Conservation (phyloP, 306 rosid species). For the Macrotyloma uniflorum region DNA sequence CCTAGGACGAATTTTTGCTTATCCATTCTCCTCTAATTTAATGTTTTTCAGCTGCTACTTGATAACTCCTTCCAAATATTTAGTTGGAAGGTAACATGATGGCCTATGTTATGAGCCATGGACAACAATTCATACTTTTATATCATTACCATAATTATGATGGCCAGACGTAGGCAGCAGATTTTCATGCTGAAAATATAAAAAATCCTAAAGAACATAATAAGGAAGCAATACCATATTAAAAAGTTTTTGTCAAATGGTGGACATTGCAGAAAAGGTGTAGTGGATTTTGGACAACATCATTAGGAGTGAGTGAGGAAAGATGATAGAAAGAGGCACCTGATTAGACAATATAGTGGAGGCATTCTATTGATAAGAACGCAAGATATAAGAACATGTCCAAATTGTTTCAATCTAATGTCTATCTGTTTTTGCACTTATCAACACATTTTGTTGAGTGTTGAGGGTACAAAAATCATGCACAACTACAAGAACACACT, state of each 20-base stretch:
- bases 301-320: not conserved
- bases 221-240: not conserved
- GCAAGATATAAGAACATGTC: no score
- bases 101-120: not conserved
- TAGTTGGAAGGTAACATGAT: slow-evolving; percentile 25
- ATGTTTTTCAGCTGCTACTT: slow-evolving; percentile 8
- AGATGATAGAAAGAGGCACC: no score
- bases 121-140: not conserved
- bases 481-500: no score
- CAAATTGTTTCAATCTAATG: no score
- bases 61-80: not conserved
- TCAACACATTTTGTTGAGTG: no score
- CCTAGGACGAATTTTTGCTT: slow-evolving; percentile 23
- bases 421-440: no score
- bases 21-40: slow-evolving; percentile 6
- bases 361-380: no score
- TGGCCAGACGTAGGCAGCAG: not conserved
- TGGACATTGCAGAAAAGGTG: not conserved
- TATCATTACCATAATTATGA: not conserved
- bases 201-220: not conserved
- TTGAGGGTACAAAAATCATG: no score
- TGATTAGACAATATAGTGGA: no score
- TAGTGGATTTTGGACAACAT: not conserved
- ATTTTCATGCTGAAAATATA: not conserved
- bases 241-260: not conserved